Conservation (phyloP, 331 rosid genomes). For the Erythrophleum ivorense region DNA sequence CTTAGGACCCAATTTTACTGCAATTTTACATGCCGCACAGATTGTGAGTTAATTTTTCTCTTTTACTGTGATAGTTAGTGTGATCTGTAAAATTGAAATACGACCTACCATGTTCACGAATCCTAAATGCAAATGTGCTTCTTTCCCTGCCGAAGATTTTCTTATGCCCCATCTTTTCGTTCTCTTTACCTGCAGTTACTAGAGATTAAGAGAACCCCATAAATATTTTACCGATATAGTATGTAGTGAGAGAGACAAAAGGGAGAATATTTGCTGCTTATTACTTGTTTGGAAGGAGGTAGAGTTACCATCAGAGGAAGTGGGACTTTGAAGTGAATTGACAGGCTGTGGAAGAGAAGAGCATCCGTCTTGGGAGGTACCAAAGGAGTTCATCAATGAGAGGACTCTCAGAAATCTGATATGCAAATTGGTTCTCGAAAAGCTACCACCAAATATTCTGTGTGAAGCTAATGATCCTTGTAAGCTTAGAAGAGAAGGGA, state of each 20-base stretch:
- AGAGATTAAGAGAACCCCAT: constrained; percentile 4
- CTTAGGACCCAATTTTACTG: constrained; percentile 75
- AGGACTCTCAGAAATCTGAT: constrained; percentile 30
- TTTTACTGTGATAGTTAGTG: neutral
- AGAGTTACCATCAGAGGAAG: constrained; percentile 40
- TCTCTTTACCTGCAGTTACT: constrained; percentile 43
- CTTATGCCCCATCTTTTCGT: constrained; percentile 37
- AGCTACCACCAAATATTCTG: neutral
- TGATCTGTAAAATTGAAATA: constrained; percentile 13
- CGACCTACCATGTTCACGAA: constrained; percentile 70
- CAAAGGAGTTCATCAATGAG: neutral
- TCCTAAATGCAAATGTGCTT: constrained; percentile 53
- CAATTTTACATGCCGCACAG: constrained; percentile 30
- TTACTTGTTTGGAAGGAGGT: constrained; percentile 38
- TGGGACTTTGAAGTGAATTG: neutral
- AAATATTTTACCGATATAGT: neutral
- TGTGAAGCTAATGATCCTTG: neutral
- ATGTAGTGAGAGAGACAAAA: constrained; percentile 6
- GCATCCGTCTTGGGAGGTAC: neutral
- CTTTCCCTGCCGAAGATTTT: constrained; percentile 45
- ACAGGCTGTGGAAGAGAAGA: neutral
- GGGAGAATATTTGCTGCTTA: constrained; percentile 34
- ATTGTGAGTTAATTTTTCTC: neutral
- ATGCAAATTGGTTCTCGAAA: neutral
- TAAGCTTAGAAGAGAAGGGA: neutral